These are phyloP conservation scores for Lasiosphaeria hispida DNA, from an alignment of 495 filamentous ascomycete genomes.

Conservation along the genomic window DNA sequence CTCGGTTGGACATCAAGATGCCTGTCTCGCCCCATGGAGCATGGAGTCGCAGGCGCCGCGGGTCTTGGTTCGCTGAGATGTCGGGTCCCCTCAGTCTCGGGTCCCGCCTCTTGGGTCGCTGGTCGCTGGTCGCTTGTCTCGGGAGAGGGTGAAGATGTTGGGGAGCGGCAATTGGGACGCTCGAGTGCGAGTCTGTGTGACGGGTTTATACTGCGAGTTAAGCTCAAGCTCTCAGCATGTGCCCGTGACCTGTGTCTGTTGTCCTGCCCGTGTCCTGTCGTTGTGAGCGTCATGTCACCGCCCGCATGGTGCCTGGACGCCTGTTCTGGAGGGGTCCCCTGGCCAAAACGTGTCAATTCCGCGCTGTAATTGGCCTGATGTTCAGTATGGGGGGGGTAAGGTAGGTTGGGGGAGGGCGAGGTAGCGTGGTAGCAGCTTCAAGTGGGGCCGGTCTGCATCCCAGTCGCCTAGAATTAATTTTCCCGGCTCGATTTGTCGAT, in stretches of 20 bases:
- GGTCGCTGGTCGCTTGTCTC: neutral
- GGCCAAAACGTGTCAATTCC: slow-evolving; percentile 3
- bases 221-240: too few relatives aligned
- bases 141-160: neutral
- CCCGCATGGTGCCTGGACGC: neutral
- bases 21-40: slow-evolving; percentile 25
- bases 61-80: too few relatives aligned
- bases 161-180: neutral
- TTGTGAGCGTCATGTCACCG: slow-evolving; percentile 6
- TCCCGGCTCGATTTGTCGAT: too few relatives aligned
- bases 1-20: slow-evolving; percentile 33
- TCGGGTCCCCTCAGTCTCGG: too few relatives aligned
- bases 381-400: neutral
- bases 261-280: neutral
- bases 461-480: too few relatives aligned
- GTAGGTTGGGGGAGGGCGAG: neutral
- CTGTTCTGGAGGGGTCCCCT: slow-evolving; percentile 1
- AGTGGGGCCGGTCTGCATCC: too few relatives aligned
- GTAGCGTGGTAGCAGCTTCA: too few relatives aligned
- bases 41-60: neutral
- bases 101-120: too few relatives aligned
- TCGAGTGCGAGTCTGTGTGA: neutral
- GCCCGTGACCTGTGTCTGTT: too few relatives aligned
- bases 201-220: neutral
- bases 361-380: neutral